phyloP scores from a whole-genome alignment of 1,284 basidiomycete genomes.

The Calocybe gambosa region DNA sequence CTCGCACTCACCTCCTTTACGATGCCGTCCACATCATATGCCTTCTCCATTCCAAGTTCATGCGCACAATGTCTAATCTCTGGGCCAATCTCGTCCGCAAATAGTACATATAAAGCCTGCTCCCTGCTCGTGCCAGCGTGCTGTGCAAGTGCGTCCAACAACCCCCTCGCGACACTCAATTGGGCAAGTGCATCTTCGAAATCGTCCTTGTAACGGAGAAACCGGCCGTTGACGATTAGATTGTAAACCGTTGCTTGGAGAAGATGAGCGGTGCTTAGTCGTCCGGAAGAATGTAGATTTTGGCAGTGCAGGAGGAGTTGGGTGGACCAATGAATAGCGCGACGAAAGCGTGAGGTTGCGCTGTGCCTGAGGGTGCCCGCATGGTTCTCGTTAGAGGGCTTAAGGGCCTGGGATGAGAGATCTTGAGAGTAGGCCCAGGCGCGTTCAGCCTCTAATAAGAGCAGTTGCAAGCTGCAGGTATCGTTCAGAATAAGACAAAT shows the following conservation, averaged over 20 bases:
- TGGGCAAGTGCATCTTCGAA: slow-evolving; percentile 78
- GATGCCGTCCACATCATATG: slow-evolving; percentile 81
- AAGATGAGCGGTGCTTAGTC: slow-evolving; percentile 51
- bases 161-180: slow-evolving; percentile 69
- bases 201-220: slow-evolving; percentile 66
- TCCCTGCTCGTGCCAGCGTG: slow-evolving; percentile 76
- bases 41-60: slow-evolving; percentile 66
- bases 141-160: slow-evolving; percentile 71
- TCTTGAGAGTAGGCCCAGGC: slow-evolving; percentile 91
- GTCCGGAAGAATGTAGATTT: slow-evolving; percentile 47
- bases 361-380: slow-evolving; percentile 62
- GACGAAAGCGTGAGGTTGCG: slow-evolving; percentile 77
- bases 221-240: slow-evolving; percentile 68
- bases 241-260: slow-evolving; percentile 65
- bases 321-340: slow-evolving; percentile 79
- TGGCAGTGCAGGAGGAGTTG: slow-evolving; percentile 74
- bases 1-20: slow-evolving; percentile 66
- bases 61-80: slow-evolving; percentile 93
- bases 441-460: slow-evolving; percentile 86
- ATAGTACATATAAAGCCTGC: slow-evolving; percentile 83
- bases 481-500: not conserved
- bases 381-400: slow-evolving; percentile 44
- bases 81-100: slow-evolving; percentile 84
- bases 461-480: slow-evolving; percentile 66
- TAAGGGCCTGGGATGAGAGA: slow-evolving; percentile 51